Percentiles rank a stretch among this genome's conserved stretches.
These are phyloP conservation scores for Podila clonocystis DNA, from an alignment of 192 early-diverging fungal genomes.

Conservation along the genomic window DNA sequence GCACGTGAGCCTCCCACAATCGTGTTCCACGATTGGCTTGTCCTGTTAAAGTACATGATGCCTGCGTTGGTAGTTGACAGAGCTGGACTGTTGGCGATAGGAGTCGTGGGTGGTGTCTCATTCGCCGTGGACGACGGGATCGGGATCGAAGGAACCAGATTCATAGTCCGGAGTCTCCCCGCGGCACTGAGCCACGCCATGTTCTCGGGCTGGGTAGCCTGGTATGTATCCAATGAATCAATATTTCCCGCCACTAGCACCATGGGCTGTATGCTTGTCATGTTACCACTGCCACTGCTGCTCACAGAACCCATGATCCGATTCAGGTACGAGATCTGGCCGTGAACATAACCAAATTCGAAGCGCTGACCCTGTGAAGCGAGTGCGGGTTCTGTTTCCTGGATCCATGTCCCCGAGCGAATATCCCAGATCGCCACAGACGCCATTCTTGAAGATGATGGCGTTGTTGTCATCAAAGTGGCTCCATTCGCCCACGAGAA, in stretches of 20 bases:
- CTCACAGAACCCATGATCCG: constrained; percentile 19
- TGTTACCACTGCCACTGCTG: neutral
- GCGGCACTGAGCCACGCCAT: constrained; percentile 30
- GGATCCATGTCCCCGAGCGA: constrained; percentile 15
- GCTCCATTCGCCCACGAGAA: constrained; percentile 11
- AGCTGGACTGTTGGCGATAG: neutral
- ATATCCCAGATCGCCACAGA: constrained; percentile 33
- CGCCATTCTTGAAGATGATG: neutral
- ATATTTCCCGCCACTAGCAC: constrained; percentile 28
- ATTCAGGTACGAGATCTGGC: constrained; percentile 35
- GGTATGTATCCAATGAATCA: constrained; percentile 35
- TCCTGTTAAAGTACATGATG: constrained; percentile 24
- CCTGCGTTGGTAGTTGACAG: constrained; percentile 22
- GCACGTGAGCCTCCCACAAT: constrained; percentile 25
- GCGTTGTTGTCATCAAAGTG: neutral
- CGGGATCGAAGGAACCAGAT: constrained; percentile 11
- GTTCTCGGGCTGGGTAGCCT: constrained; percentile 13
- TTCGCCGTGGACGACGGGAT: neutral
- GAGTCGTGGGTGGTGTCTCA: neutral
- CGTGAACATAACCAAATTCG: constrained; percentile 20
- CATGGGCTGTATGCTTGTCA: neutral
- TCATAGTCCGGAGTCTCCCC: constrained; percentile 25
- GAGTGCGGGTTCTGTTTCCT: neutral
- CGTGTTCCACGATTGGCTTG: constrained; percentile 22
- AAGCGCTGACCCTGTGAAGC: constrained; percentile 7